Conservation (phyloP, 805 yeast species). For the Sugiyamaella valdiviana region DNA sequence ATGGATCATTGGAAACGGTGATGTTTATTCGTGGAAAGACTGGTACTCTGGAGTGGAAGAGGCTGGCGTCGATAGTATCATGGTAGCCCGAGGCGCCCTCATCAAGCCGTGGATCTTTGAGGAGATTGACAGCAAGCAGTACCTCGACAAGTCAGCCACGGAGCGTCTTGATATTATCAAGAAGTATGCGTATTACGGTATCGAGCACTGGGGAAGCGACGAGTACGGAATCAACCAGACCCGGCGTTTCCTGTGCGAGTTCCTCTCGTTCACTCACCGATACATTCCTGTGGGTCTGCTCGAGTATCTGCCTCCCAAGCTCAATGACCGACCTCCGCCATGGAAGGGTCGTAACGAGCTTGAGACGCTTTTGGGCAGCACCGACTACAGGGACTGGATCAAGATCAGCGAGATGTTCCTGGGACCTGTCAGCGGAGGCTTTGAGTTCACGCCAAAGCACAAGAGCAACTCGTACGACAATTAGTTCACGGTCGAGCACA, state of each 20-base stretch:
- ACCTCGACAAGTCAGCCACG: constrained; percentile 81
- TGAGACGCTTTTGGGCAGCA: constrained; percentile 81
- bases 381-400: constrained; percentile 90
- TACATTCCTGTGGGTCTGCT: constrained; percentile 91
- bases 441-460: constrained; percentile 86
- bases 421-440: constrained; percentile 72
- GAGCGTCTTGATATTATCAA: constrained; percentile 76
- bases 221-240: constrained; percentile 86
- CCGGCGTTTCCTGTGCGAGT: constrained; percentile 89
- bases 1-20: constrained; percentile 93
- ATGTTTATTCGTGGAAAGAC: constrained; percentile 77
- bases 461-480: constrained; percentile 75
- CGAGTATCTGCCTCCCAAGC: constrained; percentile 78
- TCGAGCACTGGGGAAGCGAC: constrained; percentile 97
- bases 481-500: too few species aligned
- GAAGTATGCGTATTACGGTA: constrained; percentile 68
- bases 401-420: constrained; percentile 91
- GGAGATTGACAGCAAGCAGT: constrained; percentile 84
- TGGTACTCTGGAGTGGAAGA: constrained; percentile 69
- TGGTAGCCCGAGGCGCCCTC: constrained; percentile 97
- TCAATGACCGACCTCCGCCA: constrained; percentile 89
- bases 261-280: constrained; percentile 86
- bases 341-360: constrained; percentile 92
- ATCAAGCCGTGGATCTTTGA: constrained; percentile 99
- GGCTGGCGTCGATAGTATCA: constrained; percentile 79